Conservation (phyloP, 148 eudicot species). For the Spergularia bocconei region DNA sequence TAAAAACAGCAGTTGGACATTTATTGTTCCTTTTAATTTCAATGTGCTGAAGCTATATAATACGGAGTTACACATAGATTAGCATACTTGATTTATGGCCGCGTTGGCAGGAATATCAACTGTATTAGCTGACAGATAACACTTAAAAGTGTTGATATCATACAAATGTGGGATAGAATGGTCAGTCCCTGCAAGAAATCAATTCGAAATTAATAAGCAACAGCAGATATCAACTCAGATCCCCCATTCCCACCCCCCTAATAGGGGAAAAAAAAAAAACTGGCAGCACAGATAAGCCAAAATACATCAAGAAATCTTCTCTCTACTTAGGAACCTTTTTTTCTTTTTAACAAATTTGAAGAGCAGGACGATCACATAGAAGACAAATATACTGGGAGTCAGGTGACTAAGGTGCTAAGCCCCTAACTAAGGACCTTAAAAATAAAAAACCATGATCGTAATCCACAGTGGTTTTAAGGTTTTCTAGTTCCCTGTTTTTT, state of each 20-base stretch:
- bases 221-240: not conserved
- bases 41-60: not conserved
- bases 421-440: too few species aligned
- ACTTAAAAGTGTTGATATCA: conserved; percentile 80
- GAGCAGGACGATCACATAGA: not conserved
- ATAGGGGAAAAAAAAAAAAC: not conserved
- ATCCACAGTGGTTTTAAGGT: too few species aligned
- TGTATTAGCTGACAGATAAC: conserved; percentile 63
- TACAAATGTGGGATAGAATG: conserved; percentile 80
- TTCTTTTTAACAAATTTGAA: too few species aligned
- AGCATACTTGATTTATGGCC: conserved; percentile 75
- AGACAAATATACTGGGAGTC: not conserved
- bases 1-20: not conserved
- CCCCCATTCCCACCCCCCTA: too few species aligned
- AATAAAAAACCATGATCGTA: too few species aligned
- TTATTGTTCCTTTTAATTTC: not conserved
- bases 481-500: too few species aligned
- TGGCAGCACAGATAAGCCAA: too few species aligned
- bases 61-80: not conserved
- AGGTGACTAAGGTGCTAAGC: not conserved
- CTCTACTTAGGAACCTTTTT: too few species aligned
- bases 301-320: not conserved
- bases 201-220: conserved; percentile 4
- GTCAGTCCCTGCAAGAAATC: conserved; percentile 67
- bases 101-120: conserved; percentile 56